Conservation (phyloP, 257 asterid species). For the Mitragyna speciosa region DNA sequence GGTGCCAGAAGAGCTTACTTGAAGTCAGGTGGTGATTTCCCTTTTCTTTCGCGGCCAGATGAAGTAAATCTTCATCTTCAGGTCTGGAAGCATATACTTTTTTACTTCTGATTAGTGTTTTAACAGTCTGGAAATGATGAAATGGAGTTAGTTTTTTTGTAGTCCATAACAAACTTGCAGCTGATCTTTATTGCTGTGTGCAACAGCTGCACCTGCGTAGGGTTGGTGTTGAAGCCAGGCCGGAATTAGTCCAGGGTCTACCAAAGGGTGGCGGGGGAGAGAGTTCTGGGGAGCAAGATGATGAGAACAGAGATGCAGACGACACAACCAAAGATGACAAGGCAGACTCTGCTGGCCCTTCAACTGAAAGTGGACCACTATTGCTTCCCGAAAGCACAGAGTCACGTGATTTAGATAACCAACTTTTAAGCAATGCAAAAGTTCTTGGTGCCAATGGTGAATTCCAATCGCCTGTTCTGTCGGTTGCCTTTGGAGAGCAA, state of each 20-base stretch:
- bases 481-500: conserved; percentile 20
- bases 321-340: conserved; percentile 48
- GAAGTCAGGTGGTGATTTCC: conserved; percentile 92
- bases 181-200: conserved; percentile 15
- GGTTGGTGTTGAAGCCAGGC: conserved; percentile 82
- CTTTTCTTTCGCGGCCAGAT: conserved; percentile 92
- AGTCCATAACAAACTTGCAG: background rate
- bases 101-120: background rate
- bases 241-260: conserved; percentile 45
- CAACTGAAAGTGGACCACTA: conserved; percentile 42
- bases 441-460: conserved; percentile 20
- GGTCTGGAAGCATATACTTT: conserved; percentile 38
- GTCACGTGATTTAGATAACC: conserved; percentile 46
- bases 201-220: conserved; percentile 83
- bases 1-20: conserved; percentile 86
- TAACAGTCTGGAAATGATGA: background rate
- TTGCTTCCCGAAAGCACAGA: conserved; percentile 48
- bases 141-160: background rate
- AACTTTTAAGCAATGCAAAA: conserved; percentile 30
- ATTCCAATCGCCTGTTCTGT: conserved; percentile 20
- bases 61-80: conserved; percentile 98
- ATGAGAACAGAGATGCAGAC: conserved; percentile 34
- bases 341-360: conserved; percentile 35
- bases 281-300: conserved; percentile 65
- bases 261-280: conserved; percentile 55